Evolutionary conservation across 2,329 filamentous ascomycete genomes (phyloP).

Genomic region (Pestalotiopsis sp.): DNA sequence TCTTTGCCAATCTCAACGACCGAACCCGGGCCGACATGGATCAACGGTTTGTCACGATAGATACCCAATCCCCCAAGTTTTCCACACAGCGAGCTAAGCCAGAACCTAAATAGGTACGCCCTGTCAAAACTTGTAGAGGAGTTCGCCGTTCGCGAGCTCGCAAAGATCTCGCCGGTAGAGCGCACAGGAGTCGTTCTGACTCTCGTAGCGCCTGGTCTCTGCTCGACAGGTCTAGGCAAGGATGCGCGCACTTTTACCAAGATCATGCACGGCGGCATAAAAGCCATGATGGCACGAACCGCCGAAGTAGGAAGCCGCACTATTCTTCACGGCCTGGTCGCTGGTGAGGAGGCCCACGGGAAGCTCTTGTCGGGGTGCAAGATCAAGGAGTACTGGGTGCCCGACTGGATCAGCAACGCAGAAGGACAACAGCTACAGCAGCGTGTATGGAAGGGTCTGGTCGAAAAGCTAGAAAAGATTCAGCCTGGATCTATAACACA

Average conservation of each 20-base stretch:
- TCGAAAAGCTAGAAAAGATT: slow-evolving; percentile 9
- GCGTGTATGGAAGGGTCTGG: slow-evolving; percentile 13
- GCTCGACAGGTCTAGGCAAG: slow-evolving; percentile 12
- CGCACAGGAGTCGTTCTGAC: slow-evolving; percentile 14
- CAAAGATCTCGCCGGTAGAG: slow-evolving; percentile 10
- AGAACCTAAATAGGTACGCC: slow-evolving; percentile 4
- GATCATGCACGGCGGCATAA: background rate
- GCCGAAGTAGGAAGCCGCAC: slow-evolving; percentile 14
- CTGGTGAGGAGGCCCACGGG: slow-evolving; percentile 14
- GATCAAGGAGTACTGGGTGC: slow-evolving; percentile 20
- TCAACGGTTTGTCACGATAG: background rate
- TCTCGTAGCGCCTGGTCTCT: slow-evolving; percentile 15
- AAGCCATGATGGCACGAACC: slow-evolving; percentile 7
- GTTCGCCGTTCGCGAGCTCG: slow-evolving; percentile 7
- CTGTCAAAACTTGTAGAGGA: slow-evolving; percentile 14
- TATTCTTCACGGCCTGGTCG: slow-evolving; percentile 11
- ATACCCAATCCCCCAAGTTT: background rate
- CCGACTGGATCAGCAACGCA: slow-evolving; percentile 16
- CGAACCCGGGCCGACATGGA: slow-evolving; percentile 7
- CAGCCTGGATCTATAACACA: slow-evolving; percentile 13
- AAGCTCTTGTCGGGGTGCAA: slow-evolving; percentile 16
- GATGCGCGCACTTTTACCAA: slow-evolving; percentile 1
- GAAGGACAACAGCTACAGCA: slow-evolving; percentile 11
- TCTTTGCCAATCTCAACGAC: slow-evolving; percentile 13
- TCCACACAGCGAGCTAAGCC: background rate